A percentile compares a stretch with the other conserved stretches of the same genome.
phyloP scores from a whole-genome alignment of 768 basidiomycete genomes.

The Boletus sp. region DNA sequence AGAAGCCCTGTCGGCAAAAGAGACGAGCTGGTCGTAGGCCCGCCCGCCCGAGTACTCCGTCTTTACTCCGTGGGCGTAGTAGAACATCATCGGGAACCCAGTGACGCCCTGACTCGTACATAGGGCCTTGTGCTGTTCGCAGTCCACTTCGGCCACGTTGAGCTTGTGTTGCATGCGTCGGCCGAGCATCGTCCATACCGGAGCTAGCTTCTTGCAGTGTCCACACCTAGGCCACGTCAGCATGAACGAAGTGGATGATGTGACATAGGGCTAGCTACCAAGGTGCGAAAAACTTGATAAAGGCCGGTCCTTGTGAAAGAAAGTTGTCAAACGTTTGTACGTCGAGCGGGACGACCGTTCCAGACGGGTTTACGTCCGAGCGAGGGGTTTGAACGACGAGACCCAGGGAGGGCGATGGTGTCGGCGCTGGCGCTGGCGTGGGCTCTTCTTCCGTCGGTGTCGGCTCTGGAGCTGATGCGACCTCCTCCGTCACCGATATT shows the following conservation, averaged over 20 bases:
- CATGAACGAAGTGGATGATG: neutral
- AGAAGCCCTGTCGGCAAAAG: slow-evolving; percentile 74
- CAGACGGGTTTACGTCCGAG: slow-evolving; percentile 22
- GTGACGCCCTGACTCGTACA: slow-evolving; percentile 66
- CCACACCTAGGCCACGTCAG: slow-evolving; percentile 58
- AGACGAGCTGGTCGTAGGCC: slow-evolving; percentile 65
- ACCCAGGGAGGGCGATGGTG: slow-evolving; percentile 4
- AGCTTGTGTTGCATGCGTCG: slow-evolving; percentile 64
- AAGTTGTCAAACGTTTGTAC: slow-evolving; percentile 39
- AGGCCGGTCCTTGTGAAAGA: slow-evolving; percentile 47
- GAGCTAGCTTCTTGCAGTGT: slow-evolving; percentile 94
- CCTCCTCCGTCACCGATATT: neutral
- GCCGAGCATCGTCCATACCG: slow-evolving; percentile 77
- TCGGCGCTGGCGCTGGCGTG: neutral
- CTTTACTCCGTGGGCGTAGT: too few species aligned
- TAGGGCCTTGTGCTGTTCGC: slow-evolving; percentile 67
- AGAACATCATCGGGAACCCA: slow-evolving; percentile 83
- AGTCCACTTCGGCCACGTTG: slow-evolving; percentile 85
- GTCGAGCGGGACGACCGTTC: slow-evolving; percentile 24
- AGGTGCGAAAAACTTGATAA: slow-evolving; percentile 87
- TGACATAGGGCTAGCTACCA: slow-evolving; percentile 47
- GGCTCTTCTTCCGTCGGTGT: slow-evolving; percentile 7
- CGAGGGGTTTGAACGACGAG: slow-evolving; percentile 17
- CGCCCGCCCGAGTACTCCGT: slow-evolving; percentile 78
- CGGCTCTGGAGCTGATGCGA: neutral